A percentile compares a stretch with the other conserved stretches of the same genome.
Conservation (phyloP, 108 stramenopile genomes). For the Conticribra weissflogii region DNA sequence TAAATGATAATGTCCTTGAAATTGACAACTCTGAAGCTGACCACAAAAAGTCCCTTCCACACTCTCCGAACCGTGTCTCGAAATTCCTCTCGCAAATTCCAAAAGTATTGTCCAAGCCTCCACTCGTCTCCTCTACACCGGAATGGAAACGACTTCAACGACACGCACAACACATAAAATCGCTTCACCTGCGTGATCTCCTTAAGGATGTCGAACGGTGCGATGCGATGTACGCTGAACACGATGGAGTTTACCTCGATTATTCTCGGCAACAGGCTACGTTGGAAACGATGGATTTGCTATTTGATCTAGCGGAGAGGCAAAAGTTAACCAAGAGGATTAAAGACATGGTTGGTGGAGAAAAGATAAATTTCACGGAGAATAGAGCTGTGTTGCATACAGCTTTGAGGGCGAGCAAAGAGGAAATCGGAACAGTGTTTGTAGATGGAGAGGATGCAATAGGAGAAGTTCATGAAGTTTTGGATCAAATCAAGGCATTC, state of each 20-base stretch:
- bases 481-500: conserved; percentile 91
- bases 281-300: conserved; percentile 77
- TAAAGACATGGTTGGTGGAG: conserved; percentile 87
- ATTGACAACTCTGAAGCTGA: no score
- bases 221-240: conserved; percentile 73
- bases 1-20: background rate
- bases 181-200: conserved; percentile 76
- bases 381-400: conserved; percentile 96
- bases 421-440: conserved; percentile 61
- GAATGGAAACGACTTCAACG: conserved; percentile 82
- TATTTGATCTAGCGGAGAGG: conserved; percentile 73
- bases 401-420: conserved; percentile 88
- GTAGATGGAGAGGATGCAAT: conserved; percentile 92
- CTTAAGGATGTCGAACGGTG: conserved; percentile 71
- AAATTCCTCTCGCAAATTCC: conserved; percentile 9
- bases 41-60: no score
- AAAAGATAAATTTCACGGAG: conserved; percentile 98
- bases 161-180: conserved; percentile 56
- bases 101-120: conserved; percentile 18
- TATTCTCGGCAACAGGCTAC: conserved; percentile 86
- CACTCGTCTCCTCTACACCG: conserved; percentile 62
- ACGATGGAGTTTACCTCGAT: conserved; percentile 91
- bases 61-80: no score
- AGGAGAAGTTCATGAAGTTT: conserved; percentile 90
- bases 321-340: conserved; percentile 78